Base-by-base conservation (phyloP, 2,329 filamentous ascomycete genomes). In the Xylariomycetidae sp. region DNA sequence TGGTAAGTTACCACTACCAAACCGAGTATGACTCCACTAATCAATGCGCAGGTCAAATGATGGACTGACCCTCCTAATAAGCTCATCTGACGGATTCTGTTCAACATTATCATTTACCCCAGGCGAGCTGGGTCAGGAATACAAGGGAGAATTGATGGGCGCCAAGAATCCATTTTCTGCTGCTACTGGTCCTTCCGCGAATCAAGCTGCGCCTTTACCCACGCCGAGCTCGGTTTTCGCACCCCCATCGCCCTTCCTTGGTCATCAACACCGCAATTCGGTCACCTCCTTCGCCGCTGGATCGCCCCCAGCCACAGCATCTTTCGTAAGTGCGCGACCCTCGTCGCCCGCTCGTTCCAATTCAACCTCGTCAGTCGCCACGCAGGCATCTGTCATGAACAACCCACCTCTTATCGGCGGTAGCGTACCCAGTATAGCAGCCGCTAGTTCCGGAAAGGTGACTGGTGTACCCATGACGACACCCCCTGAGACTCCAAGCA, bases 1-100 rank as follows among this genome's bases (percentile, higher is more conserved):
- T 98, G 92, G 92, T 95, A 77, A 61, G 81, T 16, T 39, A 18
- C 9, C 16, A 23, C 17, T 23, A 18, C 9, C 27, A 14, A 5
- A 12, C 6, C 6, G 11, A 19, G 12, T 12, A 19, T 2, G 30
- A 22, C 27, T 14, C 19, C 9, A 36, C 51, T 62, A 48, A 67
- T 50, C 37, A 29, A 43, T 54, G 37, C 23, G 16, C 42, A 85
- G 82, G 82, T 85, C 85, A 2, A 80, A 72, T 43, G 85, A 89
- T 58, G 85, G 85, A 10, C 69, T 78, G 26, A 88, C 83, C 2
- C 67, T 98, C 15, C 71, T 98, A 31, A 94, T 98, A 66, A 92
- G 88, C n/a, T 98, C 92, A 0, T 96, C 92, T 0, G 92, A 98
- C 59, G 92, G 92, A 0, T 98, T 97, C 66, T 98, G 92, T 59